Conservation (phyloP, 768 basidiomycete species). For the Vishniacozyma victoriae region DNA sequence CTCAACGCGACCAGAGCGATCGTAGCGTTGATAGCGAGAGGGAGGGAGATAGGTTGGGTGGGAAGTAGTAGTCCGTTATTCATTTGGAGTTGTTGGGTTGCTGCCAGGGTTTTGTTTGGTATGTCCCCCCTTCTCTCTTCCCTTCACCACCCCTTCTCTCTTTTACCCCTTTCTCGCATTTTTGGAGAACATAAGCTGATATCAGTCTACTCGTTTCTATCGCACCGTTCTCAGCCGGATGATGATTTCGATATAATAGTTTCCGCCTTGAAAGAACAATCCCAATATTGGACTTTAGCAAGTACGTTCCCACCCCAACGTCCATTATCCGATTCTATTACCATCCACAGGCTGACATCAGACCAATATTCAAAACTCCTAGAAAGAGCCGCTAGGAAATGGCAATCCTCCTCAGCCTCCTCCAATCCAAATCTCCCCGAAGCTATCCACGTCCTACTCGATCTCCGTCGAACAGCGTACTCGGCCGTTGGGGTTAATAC, state of each 20-base stretch:
- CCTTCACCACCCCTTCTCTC: too few relatives aligned
- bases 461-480: conserved; percentile 41
- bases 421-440: conserved; percentile 31
- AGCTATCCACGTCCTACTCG: conserved; percentile 43
- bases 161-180: neutral
- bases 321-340: neutral
- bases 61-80: conserved; percentile 36
- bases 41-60: conserved; percentile 16
- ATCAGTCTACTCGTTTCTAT: conserved; percentile 36
- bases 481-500: conserved; percentile 28
- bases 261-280: conserved; percentile 25
- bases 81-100: conserved; percentile 44
- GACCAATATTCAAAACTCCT: conserved; percentile 43
- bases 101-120: conserved; percentile 42
- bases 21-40: conserved; percentile 16
- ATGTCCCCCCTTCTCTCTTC: too few relatives aligned
- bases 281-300: conserved; percentile 37
- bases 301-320: conserved; percentile 19
- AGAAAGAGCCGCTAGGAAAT: conserved; percentile 41
- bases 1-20: conserved; percentile 27
- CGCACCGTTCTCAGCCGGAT: conserved; percentile 28
- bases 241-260: conserved; percentile 37
- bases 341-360: conserved; percentile 1
- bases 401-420: conserved; percentile 17
- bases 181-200: neutral